Evolutionary conservation across 2,329 filamentous ascomycete genomes (phyloP), one percentile per base, ranked within the genome.

Genomic region (Aspergillus nomiae): DNA sequence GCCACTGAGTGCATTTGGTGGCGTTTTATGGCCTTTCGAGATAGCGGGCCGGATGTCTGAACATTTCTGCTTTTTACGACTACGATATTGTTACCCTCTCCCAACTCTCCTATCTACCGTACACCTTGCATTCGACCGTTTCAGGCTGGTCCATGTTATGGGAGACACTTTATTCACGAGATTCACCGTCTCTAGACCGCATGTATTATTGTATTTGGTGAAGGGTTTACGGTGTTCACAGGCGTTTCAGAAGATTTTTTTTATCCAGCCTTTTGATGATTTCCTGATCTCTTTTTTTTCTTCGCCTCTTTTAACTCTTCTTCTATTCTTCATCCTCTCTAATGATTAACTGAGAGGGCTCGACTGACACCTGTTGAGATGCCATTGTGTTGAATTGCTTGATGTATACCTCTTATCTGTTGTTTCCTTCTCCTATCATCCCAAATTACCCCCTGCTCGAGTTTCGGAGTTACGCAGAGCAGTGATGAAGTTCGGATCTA

Each of bases 11-110:
- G 46, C 48, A 51, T 51, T 71, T 71, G 65, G 65, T 65, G 74
- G 74, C 73, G 74, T 76, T 73, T 64, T 65, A 67, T 70, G 70
- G 67, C 70, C 65, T 51, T 73, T 71, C 59, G 68, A 75, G 62
- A 66, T 69, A 69, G 64, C 61, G 68, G 71, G 71, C 70, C 68
- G 73, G 72, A 71, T 74, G 72, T 73, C 70, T 74, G 73, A 72
- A 68, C 67, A 63, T 63, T 59, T 60, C 65, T 51, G 48, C 48
- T 51, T 51, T 51, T 51, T 12, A 51, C 48, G 48, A 51, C 48
- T n/a, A 51, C 21, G 30, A 51, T 60, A 61, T 62, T 61, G 63
- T 21, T 32, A 51, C 46, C 59, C 54, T 65, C 58, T 58, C 53
- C 51, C 38, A n/a, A 19, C 32, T 62, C 45, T 46, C 61, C 51